Evolutionary conservation across 768 basidiomycete genomes (phyloP).

Genomic region (Suillus decipiens): DNA sequence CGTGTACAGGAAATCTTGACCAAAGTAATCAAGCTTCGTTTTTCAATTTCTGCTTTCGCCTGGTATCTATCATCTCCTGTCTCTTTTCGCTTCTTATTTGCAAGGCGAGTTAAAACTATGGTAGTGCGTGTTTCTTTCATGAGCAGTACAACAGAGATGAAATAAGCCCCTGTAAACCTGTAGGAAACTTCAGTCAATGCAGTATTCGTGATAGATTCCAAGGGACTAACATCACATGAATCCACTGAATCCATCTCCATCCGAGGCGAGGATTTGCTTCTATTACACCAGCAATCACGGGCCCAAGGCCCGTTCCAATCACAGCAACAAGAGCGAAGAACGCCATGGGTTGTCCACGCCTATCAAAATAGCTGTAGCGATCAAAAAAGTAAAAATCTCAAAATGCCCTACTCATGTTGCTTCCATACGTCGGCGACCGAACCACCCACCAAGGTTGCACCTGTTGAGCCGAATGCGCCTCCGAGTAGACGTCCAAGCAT

Average conservation of each 20-base stretch:
- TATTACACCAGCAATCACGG: constrained; percentile 60
- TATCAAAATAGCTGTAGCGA: background rate
- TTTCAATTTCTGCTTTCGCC: constrained; percentile 64
- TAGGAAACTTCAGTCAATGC: constrained; percentile 8
- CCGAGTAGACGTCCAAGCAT: constrained; percentile 59
- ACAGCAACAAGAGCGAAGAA: constrained; percentile 62
- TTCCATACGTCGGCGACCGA: constrained; percentile 67
- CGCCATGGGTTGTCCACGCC: constrained; percentile 62
- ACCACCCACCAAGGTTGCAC: constrained; percentile 67
- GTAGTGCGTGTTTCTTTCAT: constrained; percentile 72
- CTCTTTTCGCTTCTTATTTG: constrained; percentile 60
- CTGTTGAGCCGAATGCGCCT: constrained; percentile 62
- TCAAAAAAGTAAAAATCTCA: background rate
- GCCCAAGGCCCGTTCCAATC: constrained; percentile 59
- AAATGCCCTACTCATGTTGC: constrained; percentile 47
- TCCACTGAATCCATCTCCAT: constrained; percentile 84
- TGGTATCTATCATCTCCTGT: constrained; percentile 64
- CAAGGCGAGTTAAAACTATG: constrained; percentile 65
- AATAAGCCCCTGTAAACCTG: constrained; percentile 52
- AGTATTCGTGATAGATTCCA: constrained; percentile 4
- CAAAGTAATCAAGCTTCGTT: constrained; percentile 49
- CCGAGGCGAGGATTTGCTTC: constrained; percentile 54
- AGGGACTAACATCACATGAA: constrained; percentile 54
- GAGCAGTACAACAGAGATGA: constrained; percentile 49
- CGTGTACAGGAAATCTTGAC: constrained; percentile 69